Evolutionary conservation across 352 stramenopile species (phyloP).

Genomic region (Globisporangium solare): DNA sequence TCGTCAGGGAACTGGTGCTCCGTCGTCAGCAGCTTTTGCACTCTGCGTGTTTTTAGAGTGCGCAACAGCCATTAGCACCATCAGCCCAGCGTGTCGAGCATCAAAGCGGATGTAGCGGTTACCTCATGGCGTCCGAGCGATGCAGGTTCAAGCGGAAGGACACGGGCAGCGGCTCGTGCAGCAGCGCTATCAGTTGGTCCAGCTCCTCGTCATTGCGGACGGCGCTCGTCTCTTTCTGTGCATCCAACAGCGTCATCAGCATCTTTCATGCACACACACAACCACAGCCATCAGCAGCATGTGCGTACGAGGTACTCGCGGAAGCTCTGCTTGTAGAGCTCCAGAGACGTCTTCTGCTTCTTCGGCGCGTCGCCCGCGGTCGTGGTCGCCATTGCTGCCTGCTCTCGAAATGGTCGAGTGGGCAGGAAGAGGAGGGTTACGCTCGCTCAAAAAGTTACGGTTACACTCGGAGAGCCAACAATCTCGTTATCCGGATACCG

Average conservation of each 20-base stretch:
- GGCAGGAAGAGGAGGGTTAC: too few relatives aligned
- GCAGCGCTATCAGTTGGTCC: slow-evolving; percentile 56
- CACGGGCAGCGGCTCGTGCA: slow-evolving; percentile 73
- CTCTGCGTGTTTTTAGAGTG: slow-evolving; percentile 16
- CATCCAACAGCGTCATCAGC: not conserved
- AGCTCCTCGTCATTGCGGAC: slow-evolving; percentile 50
- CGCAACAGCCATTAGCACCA: too few relatives aligned
- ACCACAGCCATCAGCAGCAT: not conserved
- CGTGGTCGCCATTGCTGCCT: not conserved
- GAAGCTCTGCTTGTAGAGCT: slow-evolving; percentile 83
- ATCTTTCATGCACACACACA: too few relatives aligned
- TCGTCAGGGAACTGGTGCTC: slow-evolving; percentile 55
- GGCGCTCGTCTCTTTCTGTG: slow-evolving; percentile 52
- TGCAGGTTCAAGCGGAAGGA: slow-evolving; percentile 83
- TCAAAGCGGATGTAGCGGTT: not conserved
- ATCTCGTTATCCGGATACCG: slow-evolving; percentile 1
- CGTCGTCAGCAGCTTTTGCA: slow-evolving; percentile 43
- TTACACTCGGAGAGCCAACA: slow-evolving; percentile 6
- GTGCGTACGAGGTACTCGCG: slow-evolving; percentile 61
- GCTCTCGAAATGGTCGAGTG: not conserved
- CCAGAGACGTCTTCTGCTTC: slow-evolving; percentile 48
- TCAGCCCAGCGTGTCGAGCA: not conserved
- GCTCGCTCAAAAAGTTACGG: not conserved
- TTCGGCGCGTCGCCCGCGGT: slow-evolving; percentile 14
- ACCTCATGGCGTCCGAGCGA: slow-evolving; percentile 46